Percentiles rank a stretch among this genome's conserved stretches.
Conservation (phyloP, 192 early-diverging fungal species). For the Mortierella hygrophila region DNA sequence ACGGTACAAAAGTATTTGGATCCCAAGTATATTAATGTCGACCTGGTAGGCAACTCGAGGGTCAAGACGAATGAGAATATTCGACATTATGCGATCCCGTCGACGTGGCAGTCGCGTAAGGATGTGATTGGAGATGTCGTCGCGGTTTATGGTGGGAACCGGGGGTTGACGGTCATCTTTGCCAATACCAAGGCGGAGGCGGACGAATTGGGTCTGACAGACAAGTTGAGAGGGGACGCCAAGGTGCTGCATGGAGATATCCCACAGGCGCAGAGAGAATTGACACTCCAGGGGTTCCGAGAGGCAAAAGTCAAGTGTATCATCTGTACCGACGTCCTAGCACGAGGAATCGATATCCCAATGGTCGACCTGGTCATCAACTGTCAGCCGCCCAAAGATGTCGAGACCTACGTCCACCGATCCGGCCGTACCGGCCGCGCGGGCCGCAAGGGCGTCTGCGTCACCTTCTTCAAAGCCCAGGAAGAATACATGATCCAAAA, state of each 20-base stretch:
- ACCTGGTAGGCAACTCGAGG: constrained; percentile 86
- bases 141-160: constrained; percentile 84
- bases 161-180: constrained; percentile 92
- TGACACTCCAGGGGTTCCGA: constrained; percentile 86
- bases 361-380: constrained; percentile 98
- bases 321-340: constrained; percentile 95
- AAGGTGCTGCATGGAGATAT: constrained; percentile 91
- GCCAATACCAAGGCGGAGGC: constrained; percentile 94
- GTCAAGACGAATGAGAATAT: constrained; percentile 93
- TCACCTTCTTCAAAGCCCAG: constrained; percentile 92
- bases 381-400: constrained; percentile 93
- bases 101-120: constrained; percentile 89
- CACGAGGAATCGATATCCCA: constrained; percentile 95
- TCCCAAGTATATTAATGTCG: constrained; percentile 76
- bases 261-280: constrained; percentile 81
- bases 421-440: constrained; percentile 96
- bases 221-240: constrained; percentile 79
- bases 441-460: constrained; percentile 87
- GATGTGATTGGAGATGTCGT: constrained; percentile 96
- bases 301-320: constrained; percentile 88
- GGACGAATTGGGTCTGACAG: constrained; percentile 81
- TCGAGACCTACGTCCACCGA: constrained; percentile 96
- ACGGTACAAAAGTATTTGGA: constrained; percentile 72
- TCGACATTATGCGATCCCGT: constrained; percentile 86
- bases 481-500: constrained; percentile 86